Evolutionary conservation across 2,329 filamentous ascomycete species (phyloP).

Genomic region (Thielaviopsis euricoi): DNA sequence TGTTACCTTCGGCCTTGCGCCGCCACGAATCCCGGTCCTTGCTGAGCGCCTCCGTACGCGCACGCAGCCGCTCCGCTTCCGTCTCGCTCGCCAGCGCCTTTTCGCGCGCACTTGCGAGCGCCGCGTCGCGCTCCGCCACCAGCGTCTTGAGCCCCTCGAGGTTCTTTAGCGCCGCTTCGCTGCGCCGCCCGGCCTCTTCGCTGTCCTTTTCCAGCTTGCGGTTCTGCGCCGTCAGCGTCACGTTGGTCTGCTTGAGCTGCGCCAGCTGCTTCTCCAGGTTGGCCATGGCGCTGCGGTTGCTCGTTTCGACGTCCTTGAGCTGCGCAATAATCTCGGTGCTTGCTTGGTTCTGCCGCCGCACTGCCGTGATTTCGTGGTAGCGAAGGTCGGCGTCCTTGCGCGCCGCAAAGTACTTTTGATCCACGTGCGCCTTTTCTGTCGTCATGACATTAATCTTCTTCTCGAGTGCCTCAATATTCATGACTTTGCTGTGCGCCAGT

Average conservation of each 20-base stretch:
- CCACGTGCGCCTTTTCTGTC: constrained; percentile 87
- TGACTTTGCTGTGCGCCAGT: constrained; percentile 71
- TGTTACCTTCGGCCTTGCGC: constrained; percentile 64
- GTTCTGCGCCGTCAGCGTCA: constrained; percentile 52
- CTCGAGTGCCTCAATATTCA: constrained; percentile 59
- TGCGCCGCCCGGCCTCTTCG: constrained; percentile 50
- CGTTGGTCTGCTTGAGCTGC: constrained; percentile 65
- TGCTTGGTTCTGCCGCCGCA: constrained; percentile 72
- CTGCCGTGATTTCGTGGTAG: constrained; percentile 59
- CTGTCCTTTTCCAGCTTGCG: constrained; percentile 58
- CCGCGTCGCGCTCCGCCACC: constrained; percentile 59
- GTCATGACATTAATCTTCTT: constrained; percentile 58
- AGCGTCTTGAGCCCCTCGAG: constrained; percentile 58
- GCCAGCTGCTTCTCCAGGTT: constrained; percentile 85
- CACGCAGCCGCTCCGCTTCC: constrained; percentile 66
- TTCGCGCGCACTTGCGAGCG: constrained; percentile 33
- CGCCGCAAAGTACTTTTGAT: constrained; percentile 93
- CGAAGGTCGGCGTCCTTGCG: constrained; percentile 86
- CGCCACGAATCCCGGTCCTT: constrained; percentile 80
- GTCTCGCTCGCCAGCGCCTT: constrained; percentile 47
- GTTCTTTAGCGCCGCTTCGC: constrained; percentile 60
- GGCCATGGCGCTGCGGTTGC: constrained; percentile 56
- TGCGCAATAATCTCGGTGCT: constrained; percentile 87
- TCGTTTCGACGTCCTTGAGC: constrained; percentile 75
- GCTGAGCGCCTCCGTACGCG: constrained; percentile 58